These are phyloP conservation scores for Dryas integrifolia DNA, from an alignment of 331 rosid genomes.

Conservation along the genomic window DNA sequence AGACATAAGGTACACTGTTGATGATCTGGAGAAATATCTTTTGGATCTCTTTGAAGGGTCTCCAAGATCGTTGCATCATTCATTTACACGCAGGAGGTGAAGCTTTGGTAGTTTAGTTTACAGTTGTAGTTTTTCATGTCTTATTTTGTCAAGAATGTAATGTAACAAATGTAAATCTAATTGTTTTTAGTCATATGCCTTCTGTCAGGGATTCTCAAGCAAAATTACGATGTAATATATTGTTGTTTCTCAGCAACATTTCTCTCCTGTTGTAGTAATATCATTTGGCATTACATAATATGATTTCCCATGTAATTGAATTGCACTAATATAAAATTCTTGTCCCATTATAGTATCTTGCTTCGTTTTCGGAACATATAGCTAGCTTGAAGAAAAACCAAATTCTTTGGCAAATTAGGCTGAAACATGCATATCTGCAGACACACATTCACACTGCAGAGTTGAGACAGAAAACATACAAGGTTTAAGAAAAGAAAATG, in stretches of 20 bases:
- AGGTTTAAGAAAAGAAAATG: too few species aligned
- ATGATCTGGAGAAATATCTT: conserved; percentile 46
- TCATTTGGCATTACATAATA: not conserved
- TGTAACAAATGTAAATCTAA: conserved; percentile 9
- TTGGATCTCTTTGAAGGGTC: conserved; percentile 62
- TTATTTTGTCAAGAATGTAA: not conserved
- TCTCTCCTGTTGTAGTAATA: not conserved
- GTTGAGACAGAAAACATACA: too few species aligned
- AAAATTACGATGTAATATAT: not conserved
- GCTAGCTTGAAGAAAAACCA: too few species aligned
- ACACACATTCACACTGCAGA: too few species aligned
- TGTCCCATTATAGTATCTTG: not conserved
- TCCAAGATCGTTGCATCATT: conserved; percentile 31
- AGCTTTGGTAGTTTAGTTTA: not conserved
- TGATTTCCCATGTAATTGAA: not conserved
- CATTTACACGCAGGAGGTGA: conserved; percentile 33
- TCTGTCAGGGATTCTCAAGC: not conserved
- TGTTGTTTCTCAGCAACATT: not conserved
- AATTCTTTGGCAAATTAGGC: too few species aligned
- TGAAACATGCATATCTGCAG: too few species aligned
- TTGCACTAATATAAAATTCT: not conserved
- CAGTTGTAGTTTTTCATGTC: not conserved
- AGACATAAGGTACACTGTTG: conserved; percentile 48
- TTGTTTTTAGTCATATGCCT: not conserved
- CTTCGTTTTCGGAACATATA: too few species aligned